phyloP scores from a whole-genome alignment of 140 eudicot genomes.

The Anethum foeniculum region DNA sequence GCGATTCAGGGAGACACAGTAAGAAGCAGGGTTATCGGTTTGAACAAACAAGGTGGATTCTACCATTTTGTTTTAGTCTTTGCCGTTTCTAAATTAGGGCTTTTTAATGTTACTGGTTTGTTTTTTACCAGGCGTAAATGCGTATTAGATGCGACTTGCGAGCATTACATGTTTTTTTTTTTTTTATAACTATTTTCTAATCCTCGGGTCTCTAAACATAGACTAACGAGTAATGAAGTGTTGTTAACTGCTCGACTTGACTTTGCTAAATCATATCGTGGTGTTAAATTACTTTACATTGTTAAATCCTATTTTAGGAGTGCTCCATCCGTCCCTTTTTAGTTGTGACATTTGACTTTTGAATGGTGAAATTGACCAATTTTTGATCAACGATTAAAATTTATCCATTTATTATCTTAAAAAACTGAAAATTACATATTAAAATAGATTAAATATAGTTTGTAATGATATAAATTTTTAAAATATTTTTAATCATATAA shows the following conservation, averaged over 20 bases:
- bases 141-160: not conserved
- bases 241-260: not conserved
- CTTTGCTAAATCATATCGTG: not conserved
- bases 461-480: no score
- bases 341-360: no score
- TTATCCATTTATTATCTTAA: no score
- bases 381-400: no score
- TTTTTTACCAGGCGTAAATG: not conserved
- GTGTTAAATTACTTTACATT: no score
- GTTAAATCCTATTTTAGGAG: not conserved
- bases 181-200: not conserved
- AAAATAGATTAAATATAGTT: no score
- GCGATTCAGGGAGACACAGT: not conserved
- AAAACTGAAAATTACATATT: no score
- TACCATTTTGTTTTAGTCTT: conserved; percentile 1
- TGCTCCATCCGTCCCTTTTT: no score
- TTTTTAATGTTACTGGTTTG: not conserved
- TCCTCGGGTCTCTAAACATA: not conserved
- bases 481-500: no score
- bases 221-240: not conserved
- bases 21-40: conserved; percentile 1
- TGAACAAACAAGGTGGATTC: not conserved
- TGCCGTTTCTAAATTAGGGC: not conserved
- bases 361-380: no score
- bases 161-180: no score